phyloP scores from a whole-genome alignment of 306 rosid genomes.

The Pyrus betulifolia region DNA sequence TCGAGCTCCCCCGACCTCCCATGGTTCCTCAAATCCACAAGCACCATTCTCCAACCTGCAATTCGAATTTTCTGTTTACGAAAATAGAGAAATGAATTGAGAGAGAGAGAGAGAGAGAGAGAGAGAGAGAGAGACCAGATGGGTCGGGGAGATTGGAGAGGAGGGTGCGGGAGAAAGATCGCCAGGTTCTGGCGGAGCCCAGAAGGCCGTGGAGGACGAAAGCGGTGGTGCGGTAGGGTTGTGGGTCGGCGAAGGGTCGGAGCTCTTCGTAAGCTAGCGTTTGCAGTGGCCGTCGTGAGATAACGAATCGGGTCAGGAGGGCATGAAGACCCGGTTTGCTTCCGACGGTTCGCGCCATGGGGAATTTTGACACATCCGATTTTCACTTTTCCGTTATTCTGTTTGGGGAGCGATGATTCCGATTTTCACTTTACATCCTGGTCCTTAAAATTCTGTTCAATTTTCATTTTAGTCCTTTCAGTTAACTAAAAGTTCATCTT shows the following conservation, averaged over 20 bases:
- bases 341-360: conserved; percentile 50
- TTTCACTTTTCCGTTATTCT: too few species aligned
- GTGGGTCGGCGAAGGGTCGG: conserved; percentile 13
- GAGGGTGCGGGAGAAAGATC: conserved; percentile 73
- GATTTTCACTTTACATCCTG: too few species aligned
- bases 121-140: conserved; percentile 33
- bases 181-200: conserved; percentile 82
- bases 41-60: conserved; percentile 72
- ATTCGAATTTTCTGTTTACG: too few species aligned
- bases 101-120: not conserved
- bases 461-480: too few species aligned
- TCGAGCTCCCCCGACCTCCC: conserved; percentile 66
- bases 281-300: conserved; percentile 34
- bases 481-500: too few species aligned
- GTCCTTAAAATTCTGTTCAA: too few species aligned
- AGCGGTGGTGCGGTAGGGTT: conserved; percentile 62
- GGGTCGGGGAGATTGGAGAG: conserved; percentile 48
- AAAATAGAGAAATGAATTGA: not conserved
- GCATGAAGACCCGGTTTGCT: conserved; percentile 16
- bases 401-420: too few species aligned
- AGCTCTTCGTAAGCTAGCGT: conserved; percentile 81
- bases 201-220: conserved; percentile 77
- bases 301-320: conserved; percentile 36
- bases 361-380: not conserved
- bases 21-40: conserved; percentile 84